Conservation (phyloP, 2,329 filamentous ascomycete species). For the Cladophialophora psammophila region DNA sequence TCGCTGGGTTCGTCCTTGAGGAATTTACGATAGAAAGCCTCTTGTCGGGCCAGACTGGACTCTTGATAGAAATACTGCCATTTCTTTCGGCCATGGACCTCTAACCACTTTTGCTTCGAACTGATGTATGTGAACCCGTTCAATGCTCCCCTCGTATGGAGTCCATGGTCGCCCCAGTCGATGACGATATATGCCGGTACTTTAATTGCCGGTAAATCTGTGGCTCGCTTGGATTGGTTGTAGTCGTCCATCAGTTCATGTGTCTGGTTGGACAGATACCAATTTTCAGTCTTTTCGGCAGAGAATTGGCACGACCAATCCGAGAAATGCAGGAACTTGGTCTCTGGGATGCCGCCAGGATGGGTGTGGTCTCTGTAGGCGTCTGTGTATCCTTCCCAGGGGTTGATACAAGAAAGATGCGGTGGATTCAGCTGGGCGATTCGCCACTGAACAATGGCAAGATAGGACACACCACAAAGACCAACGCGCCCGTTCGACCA, state of each 20-base stretch:
- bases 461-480: constrained; percentile 61
- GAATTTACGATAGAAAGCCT: constrained; percentile 21
- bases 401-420: constrained; percentile 60
- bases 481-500: constrained; percentile 62
- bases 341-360: constrained; percentile 67
- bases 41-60: constrained; percentile 9
- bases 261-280: background rate
- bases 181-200: constrained; percentile 21
- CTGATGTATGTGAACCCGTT: constrained; percentile 18
- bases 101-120: constrained; percentile 24
- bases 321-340: constrained; percentile 62
- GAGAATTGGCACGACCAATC: constrained; percentile 46
- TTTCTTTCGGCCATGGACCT: constrained; percentile 24
- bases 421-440: constrained; percentile 61
- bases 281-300: constrained; percentile 7
- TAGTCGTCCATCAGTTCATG: constrained; percentile 19
- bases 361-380: constrained; percentile 65
- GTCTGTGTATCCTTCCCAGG: constrained; percentile 65
- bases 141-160: constrained; percentile 21
- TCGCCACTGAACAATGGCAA: constrained; percentile 62
- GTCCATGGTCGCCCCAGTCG: constrained; percentile 21
- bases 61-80: constrained; percentile 22
- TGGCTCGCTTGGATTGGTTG: constrained; percentile 7
- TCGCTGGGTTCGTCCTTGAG: constrained; percentile 14
- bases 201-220: constrained; percentile 3